Conservation (phyloP, 2,329 filamentous ascomycete genomes). For the Chalaropsis thielavioides region DNA sequence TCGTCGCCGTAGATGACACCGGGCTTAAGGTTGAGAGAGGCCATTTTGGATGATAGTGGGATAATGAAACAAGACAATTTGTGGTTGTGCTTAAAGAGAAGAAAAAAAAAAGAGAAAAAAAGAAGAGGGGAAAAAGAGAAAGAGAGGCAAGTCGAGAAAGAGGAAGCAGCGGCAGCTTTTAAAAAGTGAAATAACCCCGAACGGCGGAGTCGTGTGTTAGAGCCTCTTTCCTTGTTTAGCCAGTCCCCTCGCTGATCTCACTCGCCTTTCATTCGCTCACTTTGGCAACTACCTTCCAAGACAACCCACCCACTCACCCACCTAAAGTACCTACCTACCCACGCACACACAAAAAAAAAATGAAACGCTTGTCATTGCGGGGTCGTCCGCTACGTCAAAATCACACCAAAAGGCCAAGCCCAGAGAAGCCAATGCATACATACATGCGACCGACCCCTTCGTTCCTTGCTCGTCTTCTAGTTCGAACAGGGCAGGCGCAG, state of each 20-base stretch:
- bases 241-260: background rate
- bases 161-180: constrained; percentile 4
- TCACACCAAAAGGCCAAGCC: background rate
- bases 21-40: constrained; percentile 36
- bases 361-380: constrained; percentile 4
- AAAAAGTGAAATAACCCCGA: constrained; percentile 3
- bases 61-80: constrained; percentile 13
- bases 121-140: constrained; percentile 9
- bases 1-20: constrained; percentile 42
- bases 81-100: constrained; percentile 11
- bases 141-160: constrained; percentile 9
- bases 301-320: background rate
- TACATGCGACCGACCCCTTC: background rate
- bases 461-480: background rate
- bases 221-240: background rate
- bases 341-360: background rate
- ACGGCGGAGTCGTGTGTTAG: background rate
- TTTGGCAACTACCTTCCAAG: background rate
- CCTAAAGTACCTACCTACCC: no score
- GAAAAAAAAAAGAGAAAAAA: constrained; percentile 4
- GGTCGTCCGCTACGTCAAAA: constrained; percentile 9
- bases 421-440: background rate
- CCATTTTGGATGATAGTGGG: constrained; percentile 20
- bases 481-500: constrained; percentile 13
- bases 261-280: background rate